Percentiles rank a stretch among this genome's conserved stretches.
phyloP scores from a whole-genome alignment of 2,329 filamentous ascomycete genomes.

The Exophiala sp. region DNA sequence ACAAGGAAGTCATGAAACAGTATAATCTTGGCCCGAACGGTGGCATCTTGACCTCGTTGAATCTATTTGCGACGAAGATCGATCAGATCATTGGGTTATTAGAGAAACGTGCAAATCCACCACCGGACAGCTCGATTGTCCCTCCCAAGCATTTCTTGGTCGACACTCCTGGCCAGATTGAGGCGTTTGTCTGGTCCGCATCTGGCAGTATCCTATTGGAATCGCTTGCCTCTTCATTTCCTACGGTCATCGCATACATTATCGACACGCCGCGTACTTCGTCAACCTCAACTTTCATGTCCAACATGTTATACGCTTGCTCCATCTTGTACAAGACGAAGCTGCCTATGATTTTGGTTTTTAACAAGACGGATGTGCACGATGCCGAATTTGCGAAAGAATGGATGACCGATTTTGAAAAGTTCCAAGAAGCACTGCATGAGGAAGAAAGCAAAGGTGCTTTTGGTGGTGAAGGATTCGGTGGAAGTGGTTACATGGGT shows the following conservation, averaged over 20 bases:
- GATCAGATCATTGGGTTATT: constrained; percentile 86
- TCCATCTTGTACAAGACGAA: constrained; percentile 98
- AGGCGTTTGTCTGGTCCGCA: constrained; percentile 97
- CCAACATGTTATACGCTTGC: constrained; percentile 98
- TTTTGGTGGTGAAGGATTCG: constrained; percentile 66
- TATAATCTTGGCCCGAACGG: constrained; percentile 97
- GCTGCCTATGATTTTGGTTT: constrained; percentile 95
- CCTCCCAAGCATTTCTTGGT: constrained; percentile 79
- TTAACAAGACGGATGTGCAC: constrained; percentile 98
- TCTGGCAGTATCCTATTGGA: constrained; percentile 91
- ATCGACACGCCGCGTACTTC: constrained; percentile 93
- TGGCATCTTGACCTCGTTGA: constrained; percentile 89
- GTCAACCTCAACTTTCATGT: constrained; percentile 97
- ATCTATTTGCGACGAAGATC: constrained; percentile 95
- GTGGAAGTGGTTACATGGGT: constrained; percentile 91
- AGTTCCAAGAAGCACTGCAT: constrained; percentile 80
- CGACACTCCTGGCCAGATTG: constrained; percentile 95
- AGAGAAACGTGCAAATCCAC: constrained; percentile 74
- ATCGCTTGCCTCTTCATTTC: constrained; percentile 86
- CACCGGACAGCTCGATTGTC: constrained; percentile 55
- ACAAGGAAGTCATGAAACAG: constrained; percentile 99
- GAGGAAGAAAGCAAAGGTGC: constrained; percentile 72
- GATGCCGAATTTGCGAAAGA: constrained; percentile 87
- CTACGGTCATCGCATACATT: constrained; percentile 93
- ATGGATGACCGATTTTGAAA: constrained; percentile 99